These are phyloP conservation scores for Boletellus deceptivus DNA, from an alignment of 1,284 basidiomycete species.

Conservation along the genomic window DNA sequence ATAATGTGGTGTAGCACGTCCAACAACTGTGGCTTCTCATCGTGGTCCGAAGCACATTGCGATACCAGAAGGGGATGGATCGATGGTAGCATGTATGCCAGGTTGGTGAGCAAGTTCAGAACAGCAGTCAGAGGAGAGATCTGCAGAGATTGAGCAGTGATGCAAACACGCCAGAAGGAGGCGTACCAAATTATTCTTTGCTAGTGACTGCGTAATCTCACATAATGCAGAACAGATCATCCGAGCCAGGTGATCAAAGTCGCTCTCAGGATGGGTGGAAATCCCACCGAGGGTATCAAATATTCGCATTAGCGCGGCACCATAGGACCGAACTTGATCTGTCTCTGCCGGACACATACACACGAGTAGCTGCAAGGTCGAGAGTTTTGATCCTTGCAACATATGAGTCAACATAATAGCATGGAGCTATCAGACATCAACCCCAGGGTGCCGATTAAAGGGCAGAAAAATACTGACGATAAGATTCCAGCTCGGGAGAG, in stretches of 20 bases:
- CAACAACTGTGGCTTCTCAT: slow-evolving; percentile 37
- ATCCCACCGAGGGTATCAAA: slow-evolving; percentile 50
- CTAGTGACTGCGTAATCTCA: slow-evolving; percentile 38
- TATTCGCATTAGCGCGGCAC: slow-evolving; percentile 41
- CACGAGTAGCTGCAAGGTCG: slow-evolving; percentile 59
- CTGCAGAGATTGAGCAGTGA: slow-evolving; percentile 33
- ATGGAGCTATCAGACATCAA: slow-evolving; percentile 45
- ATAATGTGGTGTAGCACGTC: slow-evolving; percentile 44
- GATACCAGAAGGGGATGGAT: slow-evolving; percentile 44
- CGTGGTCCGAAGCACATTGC: slow-evolving; percentile 16
- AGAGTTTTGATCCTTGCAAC: slow-evolving; percentile 33
- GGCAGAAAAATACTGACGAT: slow-evolving; percentile 43
- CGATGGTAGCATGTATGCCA: slow-evolving; percentile 49
- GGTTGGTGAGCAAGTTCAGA: slow-evolving; percentile 48
- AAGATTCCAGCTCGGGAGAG: slow-evolving; percentile 48
- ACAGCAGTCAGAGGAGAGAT: slow-evolving; percentile 46
- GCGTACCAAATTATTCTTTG: slow-evolving; percentile 43
- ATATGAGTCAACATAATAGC: slow-evolving; percentile 59
- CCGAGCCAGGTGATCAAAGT: slow-evolving; percentile 27
- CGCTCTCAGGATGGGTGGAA: slow-evolving; percentile 35
- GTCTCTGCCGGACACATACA: slow-evolving; percentile 34
- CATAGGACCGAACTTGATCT: slow-evolving; percentile 37
- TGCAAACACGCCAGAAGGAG: slow-evolving; percentile 1
- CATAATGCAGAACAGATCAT: slow-evolving; percentile 39
- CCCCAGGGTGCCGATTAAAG: slow-evolving; percentile 1